Evolutionary conservation across 2,329 filamentous ascomycete species (phyloP).

Genomic region (Apiospora kogelbergensis): DNA sequence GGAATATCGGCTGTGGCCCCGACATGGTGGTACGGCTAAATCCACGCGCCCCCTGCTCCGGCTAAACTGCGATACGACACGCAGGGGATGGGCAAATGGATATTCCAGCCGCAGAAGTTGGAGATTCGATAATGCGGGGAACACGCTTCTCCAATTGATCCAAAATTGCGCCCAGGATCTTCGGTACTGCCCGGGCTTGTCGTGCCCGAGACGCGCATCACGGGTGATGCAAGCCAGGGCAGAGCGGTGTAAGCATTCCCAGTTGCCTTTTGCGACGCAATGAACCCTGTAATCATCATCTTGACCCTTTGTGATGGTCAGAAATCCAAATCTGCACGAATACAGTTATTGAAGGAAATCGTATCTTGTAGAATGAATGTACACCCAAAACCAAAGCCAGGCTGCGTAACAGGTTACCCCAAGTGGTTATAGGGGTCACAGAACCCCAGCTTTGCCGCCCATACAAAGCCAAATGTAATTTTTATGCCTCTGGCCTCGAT

Average conservation of each 20-base stretch:
- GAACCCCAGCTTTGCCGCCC: no score
- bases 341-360: no score
- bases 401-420: no score
- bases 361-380: no score
- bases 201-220: not conserved
- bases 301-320: no score
- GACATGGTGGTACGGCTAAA: constrained; percentile 8
- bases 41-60: not conserved
- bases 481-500: not conserved
- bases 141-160: not conserved
- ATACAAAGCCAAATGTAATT: no score
- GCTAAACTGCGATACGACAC: constrained; percentile 7
- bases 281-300: no score
- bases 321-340: no score
- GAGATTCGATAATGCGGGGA: not conserved
- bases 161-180: constrained; percentile 6
- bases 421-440: no score
- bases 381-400: no score
- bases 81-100: no score
- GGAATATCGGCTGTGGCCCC: not conserved
- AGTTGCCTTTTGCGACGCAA: no score
- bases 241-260: not conserved
- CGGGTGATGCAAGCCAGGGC: not conserved
- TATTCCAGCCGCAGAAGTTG: not conserved
- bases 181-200: not conserved